Evolutionary conservation across 208 protist species (phyloP).

Genomic region (Leishmania amazonensis): DNA sequence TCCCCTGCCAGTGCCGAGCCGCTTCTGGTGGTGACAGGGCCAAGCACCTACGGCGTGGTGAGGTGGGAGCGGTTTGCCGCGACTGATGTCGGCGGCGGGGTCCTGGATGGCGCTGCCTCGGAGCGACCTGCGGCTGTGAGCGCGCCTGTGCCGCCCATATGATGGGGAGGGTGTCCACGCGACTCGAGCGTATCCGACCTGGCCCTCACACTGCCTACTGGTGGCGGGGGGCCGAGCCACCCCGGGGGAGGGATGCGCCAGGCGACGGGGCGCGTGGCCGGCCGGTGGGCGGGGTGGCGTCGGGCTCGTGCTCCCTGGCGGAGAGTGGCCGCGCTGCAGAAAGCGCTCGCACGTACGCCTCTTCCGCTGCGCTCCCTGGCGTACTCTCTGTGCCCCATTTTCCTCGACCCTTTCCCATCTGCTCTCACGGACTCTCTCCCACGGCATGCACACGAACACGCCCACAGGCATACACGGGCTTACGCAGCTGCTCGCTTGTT

Average conservation of each 20-base stretch:
- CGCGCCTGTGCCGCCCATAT: not conserved
- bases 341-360: not conserved
- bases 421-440: conserved; percentile 1
- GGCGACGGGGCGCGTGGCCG: not conserved
- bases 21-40: not conserved
- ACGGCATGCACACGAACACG: not conserved
- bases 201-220: not conserved
- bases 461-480: not conserved
- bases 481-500: not conserved
- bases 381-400: not conserved
- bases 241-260: not conserved
- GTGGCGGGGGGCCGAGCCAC: not conserved
- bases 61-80: not conserved
- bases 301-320: not conserved
- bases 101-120: not conserved
- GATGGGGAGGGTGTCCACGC: not conserved
- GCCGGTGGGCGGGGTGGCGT: not conserved
- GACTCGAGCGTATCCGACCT: not conserved
- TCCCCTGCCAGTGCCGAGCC: not conserved
- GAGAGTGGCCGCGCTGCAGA: not conserved
- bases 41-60: not conserved
- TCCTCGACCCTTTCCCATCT: not conserved
- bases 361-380: not conserved
- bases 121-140: not conserved
- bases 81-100: not conserved